Evolutionary conservation across 176 grass and related monocot species (phyloP), one percentile per base, ranked within the genome.

Genomic region (Rhynchospora breviuscula): DNA sequence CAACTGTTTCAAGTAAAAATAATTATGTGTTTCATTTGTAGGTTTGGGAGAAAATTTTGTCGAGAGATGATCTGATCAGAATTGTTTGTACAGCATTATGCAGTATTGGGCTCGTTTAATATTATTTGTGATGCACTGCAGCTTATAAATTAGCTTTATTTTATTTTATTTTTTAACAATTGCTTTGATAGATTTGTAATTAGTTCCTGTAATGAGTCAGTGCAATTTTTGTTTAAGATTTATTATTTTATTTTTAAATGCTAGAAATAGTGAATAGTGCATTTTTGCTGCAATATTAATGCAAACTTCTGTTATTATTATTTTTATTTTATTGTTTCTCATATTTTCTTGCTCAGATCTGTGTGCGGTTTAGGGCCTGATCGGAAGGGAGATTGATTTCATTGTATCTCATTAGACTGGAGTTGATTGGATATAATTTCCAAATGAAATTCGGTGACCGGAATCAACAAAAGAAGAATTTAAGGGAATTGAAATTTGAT

Each of bases 221-320:
- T 78, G 73, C 7, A 78, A 57, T 51, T 78, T 57, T 78, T 78
- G 10, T 57, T 78, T 78, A 33, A 57, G 73, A n/a, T 57, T 78
- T 78, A 3, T 51, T 78, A 48, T 57, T 57, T 57, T 33, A 18
- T 69, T 78, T 40, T 78, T 78, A 57, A 1, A 56, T 48, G 68
- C 33, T 72, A 72, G 43, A 31, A 54, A 22, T 57, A 57, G 73
- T 31, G 25, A 8, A 29, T 78, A 78, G 48, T 56, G 72, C 48
- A 53, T 53, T 76, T 51, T 74, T 74, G 46, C 70, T 10, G n/a
- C 10, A 59, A 14, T 74, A 25, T 74, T 74, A 74, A 51, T 52
- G 21, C 19, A 47, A 52, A 23, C 46, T 51, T 74, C 5, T 8
- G 47, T 75, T 52, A 29, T 29, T 29, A 53, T 75, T 29, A 1